These are phyloP conservation scores for Xylaria multiplex DNA, from an alignment of 2,329 filamentous ascomycete genomes.

Conservation along the genomic window DNA sequence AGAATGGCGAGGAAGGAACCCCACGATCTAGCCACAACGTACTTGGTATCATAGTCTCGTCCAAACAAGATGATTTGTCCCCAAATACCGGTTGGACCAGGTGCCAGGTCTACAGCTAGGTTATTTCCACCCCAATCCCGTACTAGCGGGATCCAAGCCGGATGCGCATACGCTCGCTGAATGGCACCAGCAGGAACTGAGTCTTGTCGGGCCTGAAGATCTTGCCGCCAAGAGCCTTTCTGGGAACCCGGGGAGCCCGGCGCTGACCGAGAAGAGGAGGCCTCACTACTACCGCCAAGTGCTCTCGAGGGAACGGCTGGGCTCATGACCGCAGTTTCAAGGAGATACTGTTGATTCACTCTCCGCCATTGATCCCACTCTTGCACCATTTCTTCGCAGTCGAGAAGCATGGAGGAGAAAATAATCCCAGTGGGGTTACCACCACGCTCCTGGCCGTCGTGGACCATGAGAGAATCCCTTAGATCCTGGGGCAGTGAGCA, in stretches of 20 bases:
- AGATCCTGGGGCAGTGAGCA: constrained; percentile 93
- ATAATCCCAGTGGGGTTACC: constrained; percentile 91
- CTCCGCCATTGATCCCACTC: constrained; percentile 97
- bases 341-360: constrained; percentile 90
- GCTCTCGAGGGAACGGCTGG: constrained; percentile 76
- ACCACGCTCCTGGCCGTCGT: constrained; percentile 97
- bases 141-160: constrained; percentile 93
- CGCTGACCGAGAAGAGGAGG: constrained; percentile 74
- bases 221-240: constrained; percentile 81
- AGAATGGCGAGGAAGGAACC: constrained; percentile 83
- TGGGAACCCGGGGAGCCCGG: constrained; percentile 60
- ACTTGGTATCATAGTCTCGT: constrained; percentile 98
- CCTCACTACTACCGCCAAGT: constrained; percentile 71
- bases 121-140: constrained; percentile 99
- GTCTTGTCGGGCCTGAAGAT: constrained; percentile 84
- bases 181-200: constrained; percentile 87
- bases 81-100: constrained; percentile 90
- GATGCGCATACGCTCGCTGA: constrained; percentile 92
- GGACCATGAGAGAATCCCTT: constrained; percentile 86
- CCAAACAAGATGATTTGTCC: constrained; percentile 97
- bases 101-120: constrained; percentile 90
- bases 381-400: constrained; percentile 97
- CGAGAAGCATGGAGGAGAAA: constrained; percentile 93
- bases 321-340: constrained; percentile 65
- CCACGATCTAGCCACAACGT: constrained; percentile 94